These are phyloP conservation scores for Excoecaria cochinchinensis DNA, from an alignment of 345 rosid species.

Conservation along the genomic window DNA sequence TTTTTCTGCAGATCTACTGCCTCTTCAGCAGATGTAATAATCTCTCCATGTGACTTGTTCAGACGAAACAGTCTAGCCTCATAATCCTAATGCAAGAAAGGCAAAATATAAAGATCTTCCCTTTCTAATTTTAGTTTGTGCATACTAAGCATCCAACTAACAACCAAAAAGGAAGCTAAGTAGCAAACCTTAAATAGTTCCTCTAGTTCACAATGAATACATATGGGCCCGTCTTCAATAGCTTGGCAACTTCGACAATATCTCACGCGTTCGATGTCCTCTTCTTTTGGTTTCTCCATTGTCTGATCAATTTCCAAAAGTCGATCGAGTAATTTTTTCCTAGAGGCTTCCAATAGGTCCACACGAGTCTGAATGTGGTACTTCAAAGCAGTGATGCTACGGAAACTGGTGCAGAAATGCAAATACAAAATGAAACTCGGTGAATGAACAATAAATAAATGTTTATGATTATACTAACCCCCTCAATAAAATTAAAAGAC, in stretches of 20 bases:
- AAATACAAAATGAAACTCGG: conserved; percentile 17
- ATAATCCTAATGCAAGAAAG: conserved; percentile 54
- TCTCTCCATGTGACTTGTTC: conserved; percentile 61
- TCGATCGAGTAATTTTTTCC: conserved; percentile 59
- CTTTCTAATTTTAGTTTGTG: neutral
- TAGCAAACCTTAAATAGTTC: conserved; percentile 68
- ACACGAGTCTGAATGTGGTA: conserved; percentile 82
- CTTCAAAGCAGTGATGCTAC: conserved; percentile 65
- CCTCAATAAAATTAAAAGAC: neutral
- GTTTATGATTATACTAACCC: neutral
- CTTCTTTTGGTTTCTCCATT: conserved; percentile 71
- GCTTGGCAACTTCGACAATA: conserved; percentile 64
- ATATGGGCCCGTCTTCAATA: conserved; percentile 70
- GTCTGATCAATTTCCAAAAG: conserved; percentile 73
- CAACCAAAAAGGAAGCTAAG: conserved; percentile 11
- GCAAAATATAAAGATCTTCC: neutral
- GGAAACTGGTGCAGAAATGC: conserved; percentile 51
- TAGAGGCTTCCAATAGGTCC: conserved; percentile 66
- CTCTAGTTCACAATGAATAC: conserved; percentile 85
- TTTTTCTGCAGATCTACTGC: conserved; percentile 68
- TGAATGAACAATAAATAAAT: neutral
- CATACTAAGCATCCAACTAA: conserved; percentile 13
- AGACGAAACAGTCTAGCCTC: conserved; percentile 90
- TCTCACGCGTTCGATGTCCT: conserved; percentile 76
- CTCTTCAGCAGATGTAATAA: conserved; percentile 78